A percentile compares a stretch with the other conserved stretches of the same genome.
phyloP scores from a whole-genome alignment of 371 early-diverging fungal genomes.

The Haplosporangium sp. region DNA sequence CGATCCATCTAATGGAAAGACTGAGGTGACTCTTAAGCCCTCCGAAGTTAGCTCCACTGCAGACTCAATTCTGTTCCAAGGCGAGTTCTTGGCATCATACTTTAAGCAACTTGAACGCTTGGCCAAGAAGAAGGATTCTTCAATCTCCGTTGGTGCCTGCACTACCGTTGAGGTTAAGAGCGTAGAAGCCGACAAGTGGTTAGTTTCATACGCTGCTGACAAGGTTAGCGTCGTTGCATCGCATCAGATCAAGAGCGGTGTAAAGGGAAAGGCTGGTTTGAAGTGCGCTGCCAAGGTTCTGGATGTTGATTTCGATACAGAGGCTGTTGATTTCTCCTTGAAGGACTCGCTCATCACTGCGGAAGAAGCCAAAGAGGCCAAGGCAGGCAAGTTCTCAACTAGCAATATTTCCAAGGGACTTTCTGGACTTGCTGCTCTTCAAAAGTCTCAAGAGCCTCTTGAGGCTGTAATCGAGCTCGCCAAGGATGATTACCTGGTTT shows the following conservation, averaged over 20 bases:
- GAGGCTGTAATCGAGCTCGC: slow-evolving; percentile 76
- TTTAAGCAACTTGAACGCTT: slow-evolving; percentile 60
- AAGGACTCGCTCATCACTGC: slow-evolving; percentile 50
- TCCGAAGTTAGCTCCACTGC: slow-evolving; percentile 57
- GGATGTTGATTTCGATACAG: slow-evolving; percentile 73
- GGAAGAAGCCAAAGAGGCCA: slow-evolving; percentile 37
- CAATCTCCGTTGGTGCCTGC: slow-evolving; percentile 56
- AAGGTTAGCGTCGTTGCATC: slow-evolving; percentile 68
- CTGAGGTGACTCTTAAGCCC: slow-evolving; percentile 71
- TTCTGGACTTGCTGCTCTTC: slow-evolving; percentile 48
- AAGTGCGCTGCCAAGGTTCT: slow-evolving; percentile 66
- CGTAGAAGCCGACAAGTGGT: slow-evolving; percentile 64
- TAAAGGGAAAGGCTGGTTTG: slow-evolving; percentile 59
- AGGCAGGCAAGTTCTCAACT: slow-evolving; percentile 28
- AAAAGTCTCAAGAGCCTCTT: slow-evolving; percentile 49
- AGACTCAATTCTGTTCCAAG: slow-evolving; percentile 52
- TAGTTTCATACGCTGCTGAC: slow-evolving; percentile 61
- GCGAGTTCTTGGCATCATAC: slow-evolving; percentile 63
- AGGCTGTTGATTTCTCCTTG: slow-evolving; percentile 71
- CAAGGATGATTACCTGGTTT: slow-evolving; percentile 80
- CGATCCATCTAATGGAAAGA: slow-evolving; percentile 56
- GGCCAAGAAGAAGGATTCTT: slow-evolving; percentile 37
- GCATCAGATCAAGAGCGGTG: slow-evolving; percentile 61
- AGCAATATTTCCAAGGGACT: slow-evolving; percentile 30
- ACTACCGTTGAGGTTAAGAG: slow-evolving; percentile 65